Conservation (phyloP, 768 basidiomycete species). For the Mrakia gelida region DNA sequence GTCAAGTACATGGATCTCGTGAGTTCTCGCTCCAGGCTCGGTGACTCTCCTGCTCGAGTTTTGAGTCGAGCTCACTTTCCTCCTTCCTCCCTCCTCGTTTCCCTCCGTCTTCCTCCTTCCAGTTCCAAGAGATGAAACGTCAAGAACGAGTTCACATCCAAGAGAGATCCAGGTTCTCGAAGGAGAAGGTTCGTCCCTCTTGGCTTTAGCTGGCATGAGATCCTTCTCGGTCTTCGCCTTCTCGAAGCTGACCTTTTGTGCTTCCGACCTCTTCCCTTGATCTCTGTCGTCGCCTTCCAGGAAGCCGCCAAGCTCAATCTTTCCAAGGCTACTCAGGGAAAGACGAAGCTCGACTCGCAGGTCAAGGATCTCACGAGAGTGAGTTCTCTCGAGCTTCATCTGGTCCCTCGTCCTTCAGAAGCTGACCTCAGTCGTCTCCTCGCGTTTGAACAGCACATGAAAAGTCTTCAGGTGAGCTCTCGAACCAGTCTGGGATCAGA, state of each 20-base stretch:
- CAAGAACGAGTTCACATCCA: constrained; percentile 83
- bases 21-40: constrained; percentile 40
- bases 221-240: background rate
- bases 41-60: background rate
- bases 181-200: constrained; percentile 80
- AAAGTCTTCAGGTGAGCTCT: constrained; percentile 5
- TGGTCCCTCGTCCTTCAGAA: background rate
- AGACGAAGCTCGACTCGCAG: constrained; percentile 9
- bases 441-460: constrained; percentile 4
- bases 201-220: constrained; percentile 10
- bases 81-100: background rate
- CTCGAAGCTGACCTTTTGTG: constrained; percentile 5
- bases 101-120: background rate
- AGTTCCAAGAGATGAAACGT: constrained; percentile 86
- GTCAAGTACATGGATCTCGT: constrained; percentile 85
- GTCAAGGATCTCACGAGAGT: constrained; percentile 17
- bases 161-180: constrained; percentile 83
- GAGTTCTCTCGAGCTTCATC: background rate
- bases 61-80: constrained; percentile 9
- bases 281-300: background rate
- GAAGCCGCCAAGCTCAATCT: constrained; percentile 26
- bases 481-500: background rate
- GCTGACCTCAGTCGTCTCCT: background rate
- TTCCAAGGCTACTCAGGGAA: constrained; percentile 8
- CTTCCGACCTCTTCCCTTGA: background rate